A percentile compares a stretch with the other conserved stretches of the same genome.
Conservation (phyloP, 2,329 filamentous ascomycete species). For the Epichloe glyceriae region DNA sequence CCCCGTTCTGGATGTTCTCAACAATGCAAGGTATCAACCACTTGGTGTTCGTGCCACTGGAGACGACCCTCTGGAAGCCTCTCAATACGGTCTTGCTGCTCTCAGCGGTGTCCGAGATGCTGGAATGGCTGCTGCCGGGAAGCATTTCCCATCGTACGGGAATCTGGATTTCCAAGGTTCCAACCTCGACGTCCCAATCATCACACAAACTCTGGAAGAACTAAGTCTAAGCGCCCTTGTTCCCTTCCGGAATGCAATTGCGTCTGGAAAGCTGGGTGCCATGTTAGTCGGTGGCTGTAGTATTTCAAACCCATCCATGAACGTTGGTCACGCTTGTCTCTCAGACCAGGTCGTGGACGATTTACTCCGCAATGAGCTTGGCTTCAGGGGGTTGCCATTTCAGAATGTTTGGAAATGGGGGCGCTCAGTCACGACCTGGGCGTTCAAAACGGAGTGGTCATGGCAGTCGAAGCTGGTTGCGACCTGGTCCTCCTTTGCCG, state of each 20-base stretch:
- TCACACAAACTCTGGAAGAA: slow-evolving; percentile 87
- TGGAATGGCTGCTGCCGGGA: slow-evolving; percentile 78
- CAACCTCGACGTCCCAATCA: slow-evolving; percentile 83
- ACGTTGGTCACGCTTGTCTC: slow-evolving; percentile 88
- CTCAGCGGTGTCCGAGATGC: slow-evolving; percentile 90
- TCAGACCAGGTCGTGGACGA: slow-evolving; percentile 90
- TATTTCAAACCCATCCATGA: slow-evolving; percentile 82
- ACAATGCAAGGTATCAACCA: slow-evolving; percentile 82
- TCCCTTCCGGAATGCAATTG: slow-evolving; percentile 82
- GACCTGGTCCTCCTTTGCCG: slow-evolving; percentile 83
- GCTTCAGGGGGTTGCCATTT: slow-evolving; percentile 85
- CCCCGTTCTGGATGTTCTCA: slow-evolving; percentile 85
- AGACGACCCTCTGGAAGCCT: slow-evolving; percentile 91
- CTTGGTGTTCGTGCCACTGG: slow-evolving; percentile 80
- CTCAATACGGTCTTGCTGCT: slow-evolving; percentile 78
- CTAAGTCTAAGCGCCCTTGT: slow-evolving; percentile 83
- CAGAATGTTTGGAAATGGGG: slow-evolving; percentile 94
- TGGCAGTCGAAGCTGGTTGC: slow-evolving; percentile 94
- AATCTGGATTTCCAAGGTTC: slow-evolving; percentile 90
- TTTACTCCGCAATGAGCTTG: slow-evolving; percentile 72
- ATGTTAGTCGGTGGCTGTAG: slow-evolving; percentile 95
- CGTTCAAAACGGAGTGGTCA: slow-evolving; percentile 92
- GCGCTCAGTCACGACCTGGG: slow-evolving; percentile 89
- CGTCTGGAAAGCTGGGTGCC: slow-evolving; percentile 67
- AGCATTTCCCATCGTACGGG: slow-evolving; percentile 93